Evolutionary conservation across 345 rosid genomes (phyloP).

Genomic region (Fremontodendron californicum): DNA sequence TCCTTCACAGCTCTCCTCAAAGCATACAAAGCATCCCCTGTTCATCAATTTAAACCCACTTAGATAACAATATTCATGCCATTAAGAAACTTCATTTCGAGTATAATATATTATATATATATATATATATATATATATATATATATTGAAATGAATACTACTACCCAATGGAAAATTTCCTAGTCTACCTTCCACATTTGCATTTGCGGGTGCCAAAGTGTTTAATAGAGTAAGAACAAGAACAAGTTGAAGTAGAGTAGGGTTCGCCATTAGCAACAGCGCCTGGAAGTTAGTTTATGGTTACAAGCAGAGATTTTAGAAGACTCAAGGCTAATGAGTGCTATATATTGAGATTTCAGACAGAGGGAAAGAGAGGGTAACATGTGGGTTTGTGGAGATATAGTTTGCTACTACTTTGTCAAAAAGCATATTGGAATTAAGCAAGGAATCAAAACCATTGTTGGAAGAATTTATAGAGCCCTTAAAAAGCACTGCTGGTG

Average conservation of each 20-base stretch:
- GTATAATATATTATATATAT: neutral
- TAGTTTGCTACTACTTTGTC: neutral
- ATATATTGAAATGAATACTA: too few relatives aligned
- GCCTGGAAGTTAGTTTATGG: conserved; percentile 5
- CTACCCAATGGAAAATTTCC: neutral
- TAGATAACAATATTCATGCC: neutral
- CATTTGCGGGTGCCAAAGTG: conserved; percentile 24
- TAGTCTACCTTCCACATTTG: conserved; percentile 63
- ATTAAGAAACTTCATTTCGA: neutral
- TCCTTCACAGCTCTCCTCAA: conserved; percentile 62
- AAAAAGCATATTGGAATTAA: conserved; percentile 6
- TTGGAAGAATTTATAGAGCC: conserved; percentile 40
- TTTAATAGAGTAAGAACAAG: conserved; percentile 19
- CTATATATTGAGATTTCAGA: neutral
- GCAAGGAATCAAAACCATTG: conserved; percentile 9
- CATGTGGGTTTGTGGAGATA: neutral
- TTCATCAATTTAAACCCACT: neutral
- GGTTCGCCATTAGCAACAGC: conserved; percentile 27
- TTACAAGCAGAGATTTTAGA: neutral
- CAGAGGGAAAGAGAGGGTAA: neutral
- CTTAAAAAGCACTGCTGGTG: conserved; percentile 11
- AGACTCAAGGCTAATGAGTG: too few relatives aligned
- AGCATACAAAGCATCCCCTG: conserved; percentile 70
- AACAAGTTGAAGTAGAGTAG: conserved; percentile 21
- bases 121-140: too few relatives aligned